Evolutionary conservation across 306 rosid genomes (phyloP), one percentile per base, ranked within the genome.

Genomic region (Inga leiocalycina): DNA sequence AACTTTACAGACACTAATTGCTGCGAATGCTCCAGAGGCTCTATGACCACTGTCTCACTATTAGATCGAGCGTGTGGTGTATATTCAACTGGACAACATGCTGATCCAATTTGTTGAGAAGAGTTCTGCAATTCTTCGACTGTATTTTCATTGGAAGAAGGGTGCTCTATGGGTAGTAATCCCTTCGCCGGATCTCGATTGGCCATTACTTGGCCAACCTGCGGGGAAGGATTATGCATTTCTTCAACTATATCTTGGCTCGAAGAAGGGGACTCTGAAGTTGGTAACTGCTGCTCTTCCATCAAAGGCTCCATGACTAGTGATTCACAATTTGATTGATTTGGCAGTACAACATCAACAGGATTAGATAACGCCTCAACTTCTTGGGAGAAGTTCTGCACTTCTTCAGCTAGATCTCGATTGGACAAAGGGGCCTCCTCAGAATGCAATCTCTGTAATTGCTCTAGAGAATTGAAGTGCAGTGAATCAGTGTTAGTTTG

Each of bases 21-120:
- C 66, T 24, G 83, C 64, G 32, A 20, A 32, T 65, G 71, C 71
- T 65, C 71, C 16, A 30, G 10, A 32, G 71, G 71, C 71, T 34
- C 44, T n/a, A 65, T 32, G 3, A 62, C 27, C 34, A 35, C 81
- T 67, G 80, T 80, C 76, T 22, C 83, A 12, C 74, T 45, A 71
- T 77, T 71, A 61, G 79, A 56, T 81, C 71, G 82, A 69, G 54
- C 68, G 41, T 71, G 78, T 45, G 67, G 84, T 32, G 71, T 35
- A 81, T 24, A 24, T 75, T 61, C 84, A 71, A 44, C 19, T 66
- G 64, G 49, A 68, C 30, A 34, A 39, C 27, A 68, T 39, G 9
- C 48, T 76, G 69, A 62, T 24, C 12, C 35, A 62, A 62, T 27
- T 24, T 9, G 68, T 24, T 22, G 68, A 27, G 68, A 62, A 62